Evolutionary conservation across 495 filamentous ascomycete species (phyloP).

Genomic region (Rhizodiscina lignyota): DNA sequence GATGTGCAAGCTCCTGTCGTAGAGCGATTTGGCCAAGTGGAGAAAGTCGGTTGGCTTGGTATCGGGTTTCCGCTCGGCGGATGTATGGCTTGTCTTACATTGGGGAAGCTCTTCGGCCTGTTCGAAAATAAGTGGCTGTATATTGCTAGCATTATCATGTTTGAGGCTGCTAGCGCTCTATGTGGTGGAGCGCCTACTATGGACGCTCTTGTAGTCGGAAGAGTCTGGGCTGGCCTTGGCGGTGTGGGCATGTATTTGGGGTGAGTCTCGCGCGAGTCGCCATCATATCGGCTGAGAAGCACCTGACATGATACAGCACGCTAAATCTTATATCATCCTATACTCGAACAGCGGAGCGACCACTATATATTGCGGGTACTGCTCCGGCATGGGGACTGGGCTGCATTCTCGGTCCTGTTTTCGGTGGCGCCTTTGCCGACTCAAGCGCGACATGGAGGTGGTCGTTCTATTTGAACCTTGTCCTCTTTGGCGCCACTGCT

Average conservation of each 20-base stretch:
- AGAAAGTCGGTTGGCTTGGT: constrained; percentile 13
- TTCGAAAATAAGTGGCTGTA: constrained; percentile 15
- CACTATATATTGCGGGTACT: not conserved
- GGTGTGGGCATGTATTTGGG: constrained; percentile 11
- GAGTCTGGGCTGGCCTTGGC: constrained; percentile 8
- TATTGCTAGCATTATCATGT: constrained; percentile 9
- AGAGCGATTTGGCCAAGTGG: constrained; percentile 13
- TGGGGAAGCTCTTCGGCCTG: constrained; percentile 10
- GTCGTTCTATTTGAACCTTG: constrained; percentile 6
- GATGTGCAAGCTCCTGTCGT: constrained; percentile 20
- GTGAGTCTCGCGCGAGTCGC: no score
- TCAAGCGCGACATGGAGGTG: constrained; percentile 1
- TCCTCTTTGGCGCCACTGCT: not conserved
- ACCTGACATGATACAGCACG: not conserved
- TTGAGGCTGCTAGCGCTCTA: constrained; percentile 13
- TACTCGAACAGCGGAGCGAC: not conserved
- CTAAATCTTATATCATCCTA: not conserved
- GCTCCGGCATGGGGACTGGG: not conserved
- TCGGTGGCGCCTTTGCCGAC: constrained; percentile 1
- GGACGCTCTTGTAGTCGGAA: constrained; percentile 12
- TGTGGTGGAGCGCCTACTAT: constrained; percentile 14
- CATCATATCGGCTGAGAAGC: no score
- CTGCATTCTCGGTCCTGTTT: constrained; percentile 1
- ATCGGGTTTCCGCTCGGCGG: constrained; percentile 14
- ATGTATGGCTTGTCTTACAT: constrained; percentile 7